phyloP scores from a whole-genome alignment of 768 basidiomycete genomes.

The Leucosporidium creatinivorum region DNA sequence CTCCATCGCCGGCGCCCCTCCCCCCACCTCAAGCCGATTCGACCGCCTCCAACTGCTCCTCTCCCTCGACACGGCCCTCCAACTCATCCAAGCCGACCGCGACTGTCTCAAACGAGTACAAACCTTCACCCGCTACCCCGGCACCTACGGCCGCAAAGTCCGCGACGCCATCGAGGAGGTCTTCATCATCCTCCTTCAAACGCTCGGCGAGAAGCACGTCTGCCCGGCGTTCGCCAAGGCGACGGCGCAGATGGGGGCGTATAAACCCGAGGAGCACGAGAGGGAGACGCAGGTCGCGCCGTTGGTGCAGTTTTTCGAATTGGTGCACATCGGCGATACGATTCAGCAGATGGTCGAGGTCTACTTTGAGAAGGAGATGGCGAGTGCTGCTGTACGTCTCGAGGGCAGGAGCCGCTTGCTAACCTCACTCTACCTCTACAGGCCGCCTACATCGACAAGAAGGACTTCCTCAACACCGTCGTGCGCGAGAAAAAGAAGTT shows the following conservation, averaged over 20 bases:
- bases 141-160: conserved; percentile 76
- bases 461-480: conserved; percentile 62
- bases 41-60: conserved; percentile 66
- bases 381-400: conserved; percentile 41
- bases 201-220: conserved; percentile 70
- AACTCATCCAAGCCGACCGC: conserved; percentile 86
- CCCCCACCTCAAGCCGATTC: conserved; percentile 5
- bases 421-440: neutral
- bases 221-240: conserved; percentile 75
- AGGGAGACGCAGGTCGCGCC: conserved; percentile 59
- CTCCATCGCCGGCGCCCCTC: neutral
- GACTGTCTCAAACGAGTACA: conserved; percentile 87
- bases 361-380: conserved; percentile 94
- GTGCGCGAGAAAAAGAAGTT: conserved; percentile 96
- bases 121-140: conserved; percentile 79
- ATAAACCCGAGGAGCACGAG: conserved; percentile 79
- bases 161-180: conserved; percentile 89
- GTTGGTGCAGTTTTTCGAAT: conserved; percentile 89
- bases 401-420: neutral
- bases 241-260: conserved; percentile 77
- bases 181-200: conserved; percentile 74
- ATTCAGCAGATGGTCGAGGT: conserved; percentile 97
- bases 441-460: conserved; percentile 67
- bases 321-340: conserved; percentile 93
- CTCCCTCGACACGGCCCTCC: conserved; percentile 81